phyloP scores from a whole-genome alignment of 2,329 filamentous ascomycete species.

The Microsporum canis region DNA sequence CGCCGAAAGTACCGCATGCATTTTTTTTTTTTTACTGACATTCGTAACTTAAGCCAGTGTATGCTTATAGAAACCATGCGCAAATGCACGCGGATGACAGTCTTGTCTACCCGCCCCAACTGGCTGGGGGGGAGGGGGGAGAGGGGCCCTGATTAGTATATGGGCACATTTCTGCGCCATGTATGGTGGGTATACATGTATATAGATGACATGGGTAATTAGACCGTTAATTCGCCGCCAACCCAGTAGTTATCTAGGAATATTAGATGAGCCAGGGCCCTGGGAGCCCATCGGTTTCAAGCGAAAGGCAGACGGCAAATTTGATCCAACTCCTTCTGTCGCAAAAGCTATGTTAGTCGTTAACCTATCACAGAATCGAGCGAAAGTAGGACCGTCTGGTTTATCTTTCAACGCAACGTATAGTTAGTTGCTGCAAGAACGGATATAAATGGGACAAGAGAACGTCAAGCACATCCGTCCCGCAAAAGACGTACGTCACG shows the following conservation, averaged over 20 bases:
- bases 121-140: neutral
- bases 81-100: constrained; percentile 1
- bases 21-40: neutral
- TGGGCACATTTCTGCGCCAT: neutral
- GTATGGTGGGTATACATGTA: neutral
- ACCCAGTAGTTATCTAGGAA: neutral
- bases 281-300: neutral
- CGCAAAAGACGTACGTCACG: neutral
- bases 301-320: neutral
- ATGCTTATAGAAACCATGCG: constrained; percentile 1
- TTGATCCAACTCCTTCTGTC: neutral
- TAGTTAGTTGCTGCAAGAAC: neutral
- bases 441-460: constrained; percentile 4
- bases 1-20: neutral
- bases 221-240: neutral
- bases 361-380: neutral
- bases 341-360: neutral
- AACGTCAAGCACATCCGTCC: neutral
- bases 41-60: neutral
- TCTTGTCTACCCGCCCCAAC: neutral
- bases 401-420: neutral
- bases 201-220: neutral
- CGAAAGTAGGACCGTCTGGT: neutral
- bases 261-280: neutral
- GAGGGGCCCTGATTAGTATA: neutral